Evolutionary conservation across 2,329 filamentous ascomycete genomes (phyloP).

Genomic region (Microsporum ferrugineum): DNA sequence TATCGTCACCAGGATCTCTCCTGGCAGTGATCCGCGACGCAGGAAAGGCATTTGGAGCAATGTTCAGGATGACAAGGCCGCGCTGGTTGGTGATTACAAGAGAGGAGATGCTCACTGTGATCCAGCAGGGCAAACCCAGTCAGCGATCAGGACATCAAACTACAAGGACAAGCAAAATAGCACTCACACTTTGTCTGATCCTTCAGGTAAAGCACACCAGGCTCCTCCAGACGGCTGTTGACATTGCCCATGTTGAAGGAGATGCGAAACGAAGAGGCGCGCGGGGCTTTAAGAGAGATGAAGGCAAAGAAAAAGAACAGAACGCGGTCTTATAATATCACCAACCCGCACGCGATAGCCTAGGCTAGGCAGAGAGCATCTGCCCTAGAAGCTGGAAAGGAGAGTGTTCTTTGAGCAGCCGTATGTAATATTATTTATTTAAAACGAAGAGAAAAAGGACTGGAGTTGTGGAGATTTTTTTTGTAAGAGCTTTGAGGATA

Average conservation of each 20-base stretch:
- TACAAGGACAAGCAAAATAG: background rate
- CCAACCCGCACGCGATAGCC: background rate
- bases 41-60: conserved; percentile 79
- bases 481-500: no score
- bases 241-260: conserved; percentile 74
- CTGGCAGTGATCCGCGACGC: conserved; percentile 64
- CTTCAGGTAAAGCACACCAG: conserved; percentile 65
- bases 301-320: background rate
- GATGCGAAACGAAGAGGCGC: background rate
- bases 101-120: conserved; percentile 71
- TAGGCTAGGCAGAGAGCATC: background rate
- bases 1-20: conserved; percentile 60
- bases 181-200: conserved; percentile 81
- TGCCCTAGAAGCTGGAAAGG: background rate
- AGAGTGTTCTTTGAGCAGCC: background rate
- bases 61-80: conserved; percentile 62
- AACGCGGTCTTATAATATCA: background rate
- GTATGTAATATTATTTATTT: background rate
- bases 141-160: conserved; percentile 10
- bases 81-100: conserved; percentile 70
- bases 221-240: conserved; percentile 74
- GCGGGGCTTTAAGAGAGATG: background rate
- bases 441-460: background rate
- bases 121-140: conserved; percentile 9
- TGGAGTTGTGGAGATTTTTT: background rate